Conservation (phyloP, 1,284 basidiomycete species). For the Trametes polyzona region DNA sequence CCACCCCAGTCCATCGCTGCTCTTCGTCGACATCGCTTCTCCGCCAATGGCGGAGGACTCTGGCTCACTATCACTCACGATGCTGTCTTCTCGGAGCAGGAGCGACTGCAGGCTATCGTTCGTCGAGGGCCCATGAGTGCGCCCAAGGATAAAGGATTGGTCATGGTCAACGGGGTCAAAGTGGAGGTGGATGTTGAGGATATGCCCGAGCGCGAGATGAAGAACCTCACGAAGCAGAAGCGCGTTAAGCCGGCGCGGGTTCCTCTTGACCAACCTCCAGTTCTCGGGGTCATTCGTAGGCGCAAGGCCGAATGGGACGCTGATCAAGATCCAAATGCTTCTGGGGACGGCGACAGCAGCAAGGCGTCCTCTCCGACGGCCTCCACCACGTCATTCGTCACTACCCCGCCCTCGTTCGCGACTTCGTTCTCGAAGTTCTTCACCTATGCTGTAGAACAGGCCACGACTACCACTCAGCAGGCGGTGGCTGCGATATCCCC, state of each 20-base stretch:
- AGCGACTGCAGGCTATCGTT: constrained; percentile 76
- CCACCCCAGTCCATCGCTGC: constrained; percentile 87
- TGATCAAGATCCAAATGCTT: constrained; percentile 32
- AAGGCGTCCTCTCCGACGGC: constrained; percentile 24
- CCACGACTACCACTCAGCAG: constrained; percentile 69
- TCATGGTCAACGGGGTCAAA: constrained; percentile 90
- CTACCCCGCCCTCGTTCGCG: constrained; percentile 59
- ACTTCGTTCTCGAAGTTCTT: constrained; percentile 77
- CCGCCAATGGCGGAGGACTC: constrained; percentile 88
- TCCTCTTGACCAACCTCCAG: constrained; percentile 91
- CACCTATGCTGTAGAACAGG: constrained; percentile 75
- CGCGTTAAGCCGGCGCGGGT: constrained; percentile 86
- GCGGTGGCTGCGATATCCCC: constrained; percentile 75
- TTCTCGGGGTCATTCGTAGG: constrained; percentile 71
- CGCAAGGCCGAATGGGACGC: constrained; percentile 68
- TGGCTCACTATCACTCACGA: constrained; percentile 96
- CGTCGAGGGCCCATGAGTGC: constrained; percentile 65
- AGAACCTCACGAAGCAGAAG: constrained; percentile 82
- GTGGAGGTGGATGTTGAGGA: constrained; percentile 92
- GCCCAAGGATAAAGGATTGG: constrained; percentile 75
- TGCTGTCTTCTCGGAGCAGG: constrained; percentile 74
- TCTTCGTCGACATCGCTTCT: constrained; percentile 86
- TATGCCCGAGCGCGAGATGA: constrained; percentile 87
- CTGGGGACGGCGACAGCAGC: constrained; percentile 31
- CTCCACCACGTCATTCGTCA: constrained; percentile 39